These are phyloP conservation scores for Holtermannia corniformis DNA, from an alignment of 768 basidiomycete species.

Conservation along the genomic window DNA sequence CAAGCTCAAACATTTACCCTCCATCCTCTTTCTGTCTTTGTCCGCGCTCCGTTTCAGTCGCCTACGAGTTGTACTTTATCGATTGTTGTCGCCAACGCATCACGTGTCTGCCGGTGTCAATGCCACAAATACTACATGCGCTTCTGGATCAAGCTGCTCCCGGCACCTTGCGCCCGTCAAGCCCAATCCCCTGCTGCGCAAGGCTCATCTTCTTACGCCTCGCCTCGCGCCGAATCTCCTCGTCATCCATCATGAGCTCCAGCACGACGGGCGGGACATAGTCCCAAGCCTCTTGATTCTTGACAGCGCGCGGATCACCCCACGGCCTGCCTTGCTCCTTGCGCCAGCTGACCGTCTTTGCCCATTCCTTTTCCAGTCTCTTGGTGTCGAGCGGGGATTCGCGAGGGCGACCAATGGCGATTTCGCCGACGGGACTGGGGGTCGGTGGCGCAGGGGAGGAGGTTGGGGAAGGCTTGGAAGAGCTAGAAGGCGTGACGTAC, in stretches of 20 bases:
- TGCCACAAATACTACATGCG: too few species aligned
- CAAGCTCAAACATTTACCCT: too few species aligned
- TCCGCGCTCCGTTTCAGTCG: too few species aligned
- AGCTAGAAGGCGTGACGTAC: slow-evolving; percentile 7
- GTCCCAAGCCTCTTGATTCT: slow-evolving; percentile 14
- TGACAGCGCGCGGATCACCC: slow-evolving; percentile 21
- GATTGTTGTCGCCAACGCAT: too few species aligned
- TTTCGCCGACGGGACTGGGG: not conserved
- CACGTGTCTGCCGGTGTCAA: too few species aligned
- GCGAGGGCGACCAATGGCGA: slow-evolving; percentile 9
- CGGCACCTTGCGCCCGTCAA: slow-evolving; percentile 21
- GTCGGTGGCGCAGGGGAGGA: slow-evolving; percentile 1
- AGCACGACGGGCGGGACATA: slow-evolving; percentile 22
- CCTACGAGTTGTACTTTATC: too few species aligned
- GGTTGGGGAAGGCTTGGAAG: slow-evolving; percentile 1
- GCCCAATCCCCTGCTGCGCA: slow-evolving; percentile 16
- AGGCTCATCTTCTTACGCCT: slow-evolving; percentile 22
- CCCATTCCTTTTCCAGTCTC: slow-evolving; percentile 23
- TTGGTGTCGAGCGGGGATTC: slow-evolving; percentile 12
- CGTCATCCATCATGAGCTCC: slow-evolving; percentile 14
- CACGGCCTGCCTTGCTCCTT: slow-evolving; percentile 26
- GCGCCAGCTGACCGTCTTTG: slow-evolving; percentile 23
- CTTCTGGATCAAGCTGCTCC: slow-evolving; percentile 22
- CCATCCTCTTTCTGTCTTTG: too few species aligned
- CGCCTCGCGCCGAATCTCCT: slow-evolving; percentile 8